Evolutionary conservation across 352 stramenopile species (phyloP), one percentile per base, ranked within the genome.

Genomic region (Globisporangium lucens): DNA sequence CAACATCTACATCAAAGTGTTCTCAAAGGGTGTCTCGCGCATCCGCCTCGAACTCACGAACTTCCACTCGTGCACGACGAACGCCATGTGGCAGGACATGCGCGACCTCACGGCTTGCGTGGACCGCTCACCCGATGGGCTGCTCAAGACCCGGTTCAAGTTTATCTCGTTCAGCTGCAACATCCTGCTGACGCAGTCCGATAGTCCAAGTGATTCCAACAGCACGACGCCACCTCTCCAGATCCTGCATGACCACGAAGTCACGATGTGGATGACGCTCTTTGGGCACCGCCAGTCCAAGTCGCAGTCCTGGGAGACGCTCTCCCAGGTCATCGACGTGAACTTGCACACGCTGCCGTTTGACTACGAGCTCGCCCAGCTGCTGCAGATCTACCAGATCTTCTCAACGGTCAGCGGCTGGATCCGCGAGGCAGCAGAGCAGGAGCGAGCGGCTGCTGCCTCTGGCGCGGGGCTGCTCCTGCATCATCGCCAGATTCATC

Each of bases 131-230:
- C 83, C 83, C 0, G 81, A 91, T 20, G 73, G 78, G 3, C 64
- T 87, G 52, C 73, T 89, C n/a, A 82, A 85, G 68, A 91, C 83
- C 22, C 74, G 79, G 1, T 89, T 89, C 74, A 86, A 85, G 60
- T 83, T 82, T 22, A 63, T 89, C 12, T 91, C 83, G 5, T 87
- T 79, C 17, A 56, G 75, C 29, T 79, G 81, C 59, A 89, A 73
- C 57, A 52, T 85, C 41, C 72, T 68, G 24, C 52, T 87, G 27
- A 71, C 75, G 12, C 66, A 69, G 8, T 10, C 22, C 13, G 52
- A 59, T 4, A 12, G 30, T 2, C 35, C 27, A 41, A 30, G 4
- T 17, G 38, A 22, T 20, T 46, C 12, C 46, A 24, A 13, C 24
- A 29, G 8, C 30, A n/a, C 30, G 17, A 13, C 52, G 7, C 35